phyloP scores from a whole-genome alignment of 306 rosid genomes.

The Sophora flavescens region DNA sequence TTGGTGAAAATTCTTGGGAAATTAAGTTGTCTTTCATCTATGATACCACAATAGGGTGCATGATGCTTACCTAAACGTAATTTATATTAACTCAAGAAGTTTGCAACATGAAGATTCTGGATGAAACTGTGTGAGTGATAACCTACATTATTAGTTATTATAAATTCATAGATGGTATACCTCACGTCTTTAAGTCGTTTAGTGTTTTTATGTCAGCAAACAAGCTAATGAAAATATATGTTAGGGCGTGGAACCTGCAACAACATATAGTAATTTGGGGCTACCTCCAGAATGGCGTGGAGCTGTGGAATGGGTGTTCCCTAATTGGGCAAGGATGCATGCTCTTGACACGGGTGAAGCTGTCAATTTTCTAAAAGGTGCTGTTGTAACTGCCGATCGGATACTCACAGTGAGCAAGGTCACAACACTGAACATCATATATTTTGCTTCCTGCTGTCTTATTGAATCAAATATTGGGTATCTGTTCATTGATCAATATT shows the following conservation, averaged over 20 bases:
- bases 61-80: slow-evolving; percentile 38
- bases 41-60: background rate
- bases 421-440: slow-evolving; percentile 32
- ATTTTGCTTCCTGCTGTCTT: slow-evolving; percentile 36
- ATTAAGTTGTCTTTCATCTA: slow-evolving; percentile 23
- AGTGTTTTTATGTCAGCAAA: slow-evolving; percentile 36
- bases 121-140: slow-evolving; percentile 31
- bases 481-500: slow-evolving; percentile 28
- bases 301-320: slow-evolving; percentile 91
- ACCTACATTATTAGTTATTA: slow-evolving; percentile 15
- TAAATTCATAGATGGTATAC: slow-evolving; percentile 14
- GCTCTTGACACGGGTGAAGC: slow-evolving; percentile 95
- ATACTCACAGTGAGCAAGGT: slow-evolving; percentile 93
- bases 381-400: slow-evolving; percentile 87
- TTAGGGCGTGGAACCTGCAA: slow-evolving; percentile 90
- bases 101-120: slow-evolving; percentile 12
- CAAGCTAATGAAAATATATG: slow-evolving; percentile 44
- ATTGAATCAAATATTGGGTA: slow-evolving; percentile 28
- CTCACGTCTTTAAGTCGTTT: slow-evolving; percentile 27
- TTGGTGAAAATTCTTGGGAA: slow-evolving; percentile 21
- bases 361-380: slow-evolving; percentile 89
- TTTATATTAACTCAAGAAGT: slow-evolving; percentile 27
- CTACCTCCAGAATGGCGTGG: slow-evolving; percentile 84
- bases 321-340: slow-evolving; percentile 90
- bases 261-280: slow-evolving; percentile 78